Base-by-base conservation (phyloP, 2,329 filamentous ascomycete species). In the Escovopsis sp. region DNA sequence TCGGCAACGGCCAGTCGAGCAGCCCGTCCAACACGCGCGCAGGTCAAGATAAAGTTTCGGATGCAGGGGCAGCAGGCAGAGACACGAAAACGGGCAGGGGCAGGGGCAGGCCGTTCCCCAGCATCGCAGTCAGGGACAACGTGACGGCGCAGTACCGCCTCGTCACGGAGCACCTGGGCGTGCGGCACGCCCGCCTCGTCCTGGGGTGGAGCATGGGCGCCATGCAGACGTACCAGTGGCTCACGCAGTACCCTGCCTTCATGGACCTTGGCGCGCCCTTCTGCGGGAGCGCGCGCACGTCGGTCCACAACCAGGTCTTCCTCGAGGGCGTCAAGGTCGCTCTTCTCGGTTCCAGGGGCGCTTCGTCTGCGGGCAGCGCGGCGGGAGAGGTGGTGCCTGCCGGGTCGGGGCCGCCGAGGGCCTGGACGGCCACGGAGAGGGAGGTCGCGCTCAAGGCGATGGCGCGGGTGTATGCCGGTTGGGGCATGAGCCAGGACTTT, bases 401-500 rank as follows among this genome's bases (percentile, higher is more conserved):
- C 13, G 48, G 35, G 29, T 9, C 8, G 11, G 27, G 27, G 9
- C 20, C 35, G 4, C 51, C 48, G 24, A 44, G 47, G 3, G 34
- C 35, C 3, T 63, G 60, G 60, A 53, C 54, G 4, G 78, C 63
- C 58, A 65, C 49, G 64, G 51, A 62, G 51, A 52, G 60, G 51
- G 27, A 51, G 48, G 39, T 52, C 25, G 54, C 68, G 43, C 54
- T 89, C 34, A 86, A 80, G 52, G 83, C 84, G 0, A 72, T 89
- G 43, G 81, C 72, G 0, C 69, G 81, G 36, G 83, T 78, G 0
- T 91, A 91, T 58, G 82, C 84, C 1, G 84, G 83, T 1, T 91
- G 77, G 83, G 84, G 84, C 0, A 83, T 89, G 51, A 82, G 76
- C 40, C 83, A 88, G 52, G 71, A 81, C 0, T 89, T 88, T 52